Conservation (phyloP, 768 basidiomycete genomes). For the Russula olivacea region DNA sequence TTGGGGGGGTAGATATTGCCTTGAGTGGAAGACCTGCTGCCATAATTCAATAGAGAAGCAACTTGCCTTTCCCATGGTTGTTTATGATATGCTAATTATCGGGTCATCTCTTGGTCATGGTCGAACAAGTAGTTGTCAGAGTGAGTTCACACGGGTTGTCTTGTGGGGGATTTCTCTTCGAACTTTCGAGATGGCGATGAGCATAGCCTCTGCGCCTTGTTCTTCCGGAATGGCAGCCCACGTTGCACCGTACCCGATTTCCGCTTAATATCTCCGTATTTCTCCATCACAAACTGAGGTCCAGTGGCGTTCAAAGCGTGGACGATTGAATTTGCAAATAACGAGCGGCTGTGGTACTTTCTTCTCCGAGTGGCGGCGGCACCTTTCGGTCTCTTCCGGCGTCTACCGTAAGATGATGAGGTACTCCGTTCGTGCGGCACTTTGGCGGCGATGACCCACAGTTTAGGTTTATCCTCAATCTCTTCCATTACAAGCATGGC, state of each 20-base stretch:
- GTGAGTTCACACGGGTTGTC: conserved; percentile 1
- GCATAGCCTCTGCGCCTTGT: neutral
- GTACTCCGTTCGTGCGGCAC: conserved; percentile 5
- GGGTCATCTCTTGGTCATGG: neutral
- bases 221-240: neutral
- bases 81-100: neutral
- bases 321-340: neutral
- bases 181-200: conserved; percentile 1
- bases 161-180: conserved; percentile 3
- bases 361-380: neutral
- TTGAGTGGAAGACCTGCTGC: conserved; percentile 10
- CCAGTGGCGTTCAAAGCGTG: neutral
- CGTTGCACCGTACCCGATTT: neutral
- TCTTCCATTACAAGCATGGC: conserved; percentile 6
- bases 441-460: conserved; percentile 6
- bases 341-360: neutral
- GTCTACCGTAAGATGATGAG: neutral
- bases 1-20: conserved; percentile 3
- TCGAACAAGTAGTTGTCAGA: neutral
- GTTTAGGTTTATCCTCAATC: conserved; percentile 18
- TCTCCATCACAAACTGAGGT: neutral
- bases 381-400: conserved; percentile 6
- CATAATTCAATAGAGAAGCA: conserved; percentile 19
- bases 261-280: neutral
- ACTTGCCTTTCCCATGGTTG: conserved; percentile 7